Conservation (phyloP, 2,329 filamentous ascomycete species). For the Acrocalymma vagum region DNA sequence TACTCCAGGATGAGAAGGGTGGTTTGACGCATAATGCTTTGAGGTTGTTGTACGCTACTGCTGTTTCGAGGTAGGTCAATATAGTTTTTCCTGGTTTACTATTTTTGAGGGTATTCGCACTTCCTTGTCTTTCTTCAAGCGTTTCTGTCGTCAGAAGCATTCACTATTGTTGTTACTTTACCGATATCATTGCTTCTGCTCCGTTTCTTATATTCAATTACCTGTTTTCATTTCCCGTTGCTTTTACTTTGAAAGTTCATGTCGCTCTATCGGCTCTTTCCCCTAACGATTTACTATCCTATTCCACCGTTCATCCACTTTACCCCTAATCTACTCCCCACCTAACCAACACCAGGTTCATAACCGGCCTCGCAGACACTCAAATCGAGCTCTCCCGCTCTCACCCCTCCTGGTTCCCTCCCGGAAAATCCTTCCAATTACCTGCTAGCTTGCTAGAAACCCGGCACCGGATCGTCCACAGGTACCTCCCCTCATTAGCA, state of each 20-base stretch:
- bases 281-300: neutral
- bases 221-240: neutral
- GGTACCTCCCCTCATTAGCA: slow-evolving; percentile 79
- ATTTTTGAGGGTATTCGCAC: neutral
- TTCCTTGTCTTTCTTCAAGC: neutral
- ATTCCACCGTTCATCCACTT: neutral
- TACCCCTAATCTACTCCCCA: slow-evolving; percentile 7
- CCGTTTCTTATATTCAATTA: neutral
- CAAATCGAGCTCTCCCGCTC: slow-evolving; percentile 48
- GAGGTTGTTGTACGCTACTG: slow-evolving; percentile 75
- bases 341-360: slow-evolving; percentile 64
- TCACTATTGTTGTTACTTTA: neutral
- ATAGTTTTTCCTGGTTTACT: slow-evolving; percentile 3
- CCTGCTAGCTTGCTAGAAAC: slow-evolving; percentile 84
- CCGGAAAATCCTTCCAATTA: slow-evolving; percentile 29
- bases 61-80: slow-evolving; percentile 70
- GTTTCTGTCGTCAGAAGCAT: neutral
- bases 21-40: slow-evolving; percentile 65
- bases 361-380: slow-evolving; percentile 80
- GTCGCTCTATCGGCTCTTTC: too few species aligned
- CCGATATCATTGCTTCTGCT: neutral
- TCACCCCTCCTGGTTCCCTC: slow-evolving; percentile 34
- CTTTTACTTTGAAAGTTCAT: too few species aligned
- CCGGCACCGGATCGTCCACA: slow-evolving; percentile 89
- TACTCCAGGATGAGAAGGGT: slow-evolving; percentile 67